phyloP scores from a whole-genome alignment of 352 stramenopile species.

The Globisporangium spinosum region DNA sequence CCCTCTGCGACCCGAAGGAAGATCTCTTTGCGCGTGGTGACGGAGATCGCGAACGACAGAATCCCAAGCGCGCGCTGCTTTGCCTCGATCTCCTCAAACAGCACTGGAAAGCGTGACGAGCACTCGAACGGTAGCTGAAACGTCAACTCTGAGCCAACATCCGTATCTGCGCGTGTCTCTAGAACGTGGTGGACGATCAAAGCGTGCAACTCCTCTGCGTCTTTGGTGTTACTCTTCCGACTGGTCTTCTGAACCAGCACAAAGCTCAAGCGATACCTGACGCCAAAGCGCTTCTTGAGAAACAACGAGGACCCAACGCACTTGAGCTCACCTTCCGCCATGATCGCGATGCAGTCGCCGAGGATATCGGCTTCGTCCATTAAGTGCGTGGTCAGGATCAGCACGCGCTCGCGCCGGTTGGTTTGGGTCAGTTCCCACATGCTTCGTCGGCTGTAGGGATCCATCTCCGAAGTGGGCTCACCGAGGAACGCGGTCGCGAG shows the following conservation, averaged over 20 bases:
- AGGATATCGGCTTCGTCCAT: constrained; percentile 93
- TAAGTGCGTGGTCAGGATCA: constrained; percentile 91
- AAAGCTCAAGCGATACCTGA: constrained; percentile 73
- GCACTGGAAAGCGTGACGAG: constrained; percentile 44
- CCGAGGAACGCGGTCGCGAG: constrained; percentile 76
- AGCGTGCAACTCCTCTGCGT: constrained; percentile 3
- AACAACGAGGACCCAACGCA: constrained; percentile 69
- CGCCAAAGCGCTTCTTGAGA: constrained; percentile 78
- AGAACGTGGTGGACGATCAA: constrained; percentile 38
- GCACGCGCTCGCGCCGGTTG: constrained; percentile 46
- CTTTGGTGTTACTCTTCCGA: background rate
- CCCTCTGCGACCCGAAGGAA: constrained; percentile 85
- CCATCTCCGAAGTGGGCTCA: constrained; percentile 91
- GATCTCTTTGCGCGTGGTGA: constrained; percentile 88
- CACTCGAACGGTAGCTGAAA: constrained; percentile 72
- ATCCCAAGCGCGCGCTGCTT: constrained; percentile 33
- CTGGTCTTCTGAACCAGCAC: constrained; percentile 18
- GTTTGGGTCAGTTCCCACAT: constrained; percentile 87
- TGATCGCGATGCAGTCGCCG: constrained; percentile 87
- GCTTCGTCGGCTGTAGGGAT: constrained; percentile 87
- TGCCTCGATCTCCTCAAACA: constrained; percentile 76
- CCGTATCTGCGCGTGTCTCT: constrained; percentile 37
- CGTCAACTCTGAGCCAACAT: constrained; percentile 73
- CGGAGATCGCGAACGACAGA: constrained; percentile 63
- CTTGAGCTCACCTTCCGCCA: constrained; percentile 67